A percentile compares a stretch with the other conserved stretches of the same genome.
phyloP scores from a whole-genome alignment of 2,329 filamentous ascomycete genomes.

The Cadophora luteo-olivacea region DNA sequence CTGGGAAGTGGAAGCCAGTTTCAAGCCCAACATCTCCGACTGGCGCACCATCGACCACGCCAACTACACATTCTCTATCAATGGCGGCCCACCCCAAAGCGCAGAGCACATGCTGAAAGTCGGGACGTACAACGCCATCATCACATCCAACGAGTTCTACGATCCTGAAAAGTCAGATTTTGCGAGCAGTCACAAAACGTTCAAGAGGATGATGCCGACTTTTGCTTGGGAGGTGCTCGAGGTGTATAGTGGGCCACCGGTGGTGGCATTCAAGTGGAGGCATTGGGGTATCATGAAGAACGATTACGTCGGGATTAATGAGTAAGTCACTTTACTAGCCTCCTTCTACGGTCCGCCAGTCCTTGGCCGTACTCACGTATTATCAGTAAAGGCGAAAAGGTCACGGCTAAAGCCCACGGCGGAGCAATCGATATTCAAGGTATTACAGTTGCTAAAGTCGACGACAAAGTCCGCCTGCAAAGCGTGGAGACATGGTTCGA shows the following conservation, averaged over 20 bases:
- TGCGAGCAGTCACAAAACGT: slow-evolving; percentile 69
- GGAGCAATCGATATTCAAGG: slow-evolving; percentile 68
- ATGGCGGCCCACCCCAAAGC: slow-evolving; percentile 61
- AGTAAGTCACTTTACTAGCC: slow-evolving; percentile 52
- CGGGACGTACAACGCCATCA: slow-evolving; percentile 73
- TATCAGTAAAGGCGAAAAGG: slow-evolving; percentile 64
- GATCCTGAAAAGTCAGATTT: slow-evolving; percentile 67
- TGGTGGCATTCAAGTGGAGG: slow-evolving; percentile 68
- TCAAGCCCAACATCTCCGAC: slow-evolving; percentile 65
- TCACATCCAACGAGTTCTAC: slow-evolving; percentile 69
- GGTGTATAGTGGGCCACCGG: slow-evolving; percentile 66
- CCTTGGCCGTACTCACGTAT: neutral
- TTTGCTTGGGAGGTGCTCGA: slow-evolving; percentile 76
- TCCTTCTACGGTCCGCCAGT: neutral
- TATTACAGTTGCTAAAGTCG: slow-evolving; percentile 65
- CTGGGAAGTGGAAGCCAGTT: slow-evolving; percentile 75
- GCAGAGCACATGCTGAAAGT: slow-evolving; percentile 70
- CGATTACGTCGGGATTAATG: slow-evolving; percentile 69
- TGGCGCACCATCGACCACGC: slow-evolving; percentile 69
- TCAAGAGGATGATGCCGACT: slow-evolving; percentile 76
- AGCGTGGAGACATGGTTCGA: slow-evolving; percentile 70
- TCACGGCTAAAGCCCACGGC: slow-evolving; percentile 66
- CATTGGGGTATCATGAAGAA: slow-evolving; percentile 73
- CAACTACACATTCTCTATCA: slow-evolving; percentile 69
- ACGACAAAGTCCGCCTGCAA: slow-evolving; percentile 64